A percentile compares a stretch with the other conserved stretches of the same genome.
These are phyloP conservation scores for Parathielavia appendiculata DNA, from an alignment of 495 filamentous ascomycete species.

Conservation along the genomic window DNA sequence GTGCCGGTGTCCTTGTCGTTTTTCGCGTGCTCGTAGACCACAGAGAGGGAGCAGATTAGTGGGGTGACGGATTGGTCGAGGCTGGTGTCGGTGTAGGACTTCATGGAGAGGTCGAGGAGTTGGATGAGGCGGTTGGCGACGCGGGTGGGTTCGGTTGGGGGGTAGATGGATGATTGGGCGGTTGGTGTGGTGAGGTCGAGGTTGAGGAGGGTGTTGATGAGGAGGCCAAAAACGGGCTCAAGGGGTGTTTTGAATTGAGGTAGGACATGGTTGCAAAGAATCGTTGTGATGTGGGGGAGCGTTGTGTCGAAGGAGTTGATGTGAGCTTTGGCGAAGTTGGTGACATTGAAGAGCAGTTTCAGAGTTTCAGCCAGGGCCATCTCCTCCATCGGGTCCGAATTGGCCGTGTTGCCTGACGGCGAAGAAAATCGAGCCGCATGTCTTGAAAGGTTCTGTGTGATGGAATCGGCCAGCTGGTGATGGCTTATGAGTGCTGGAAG, in stretches of 20 bases:
- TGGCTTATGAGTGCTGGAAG: slow-evolving; percentile 64
- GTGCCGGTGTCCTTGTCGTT: neutral
- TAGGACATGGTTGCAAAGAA: slow-evolving; percentile 50
- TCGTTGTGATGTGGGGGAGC: slow-evolving; percentile 65
- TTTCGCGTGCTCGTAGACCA: slow-evolving; percentile 65
- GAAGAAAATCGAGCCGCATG: slow-evolving; percentile 47
- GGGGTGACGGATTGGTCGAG: slow-evolving; percentile 66
- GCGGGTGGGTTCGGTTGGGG: slow-evolving; percentile 53
- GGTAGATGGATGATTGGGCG: slow-evolving; percentile 54
- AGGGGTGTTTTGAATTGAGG: slow-evolving; percentile 35
- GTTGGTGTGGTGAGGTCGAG: slow-evolving; percentile 55
- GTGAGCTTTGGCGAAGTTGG: slow-evolving; percentile 48
- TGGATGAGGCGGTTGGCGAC: slow-evolving; percentile 66
- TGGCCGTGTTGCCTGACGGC: slow-evolving; percentile 22
- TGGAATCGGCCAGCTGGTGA: slow-evolving; percentile 62
- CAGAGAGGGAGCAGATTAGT: slow-evolving; percentile 64
- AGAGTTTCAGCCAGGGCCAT: slow-evolving; percentile 79
- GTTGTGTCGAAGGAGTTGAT: slow-evolving; percentile 57
- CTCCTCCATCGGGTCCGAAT: slow-evolving; percentile 59
- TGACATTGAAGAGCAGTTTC: slow-evolving; percentile 86
- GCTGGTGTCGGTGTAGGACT: slow-evolving; percentile 54
- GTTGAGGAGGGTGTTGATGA: slow-evolving; percentile 78
- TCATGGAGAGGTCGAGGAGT: slow-evolving; percentile 64
- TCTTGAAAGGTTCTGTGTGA: slow-evolving; percentile 61
- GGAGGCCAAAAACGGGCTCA: slow-evolving; percentile 45